Evolutionary conservation across 768 basidiomycete genomes (phyloP).

Genomic region (Kockovaella imperatae): DNA sequence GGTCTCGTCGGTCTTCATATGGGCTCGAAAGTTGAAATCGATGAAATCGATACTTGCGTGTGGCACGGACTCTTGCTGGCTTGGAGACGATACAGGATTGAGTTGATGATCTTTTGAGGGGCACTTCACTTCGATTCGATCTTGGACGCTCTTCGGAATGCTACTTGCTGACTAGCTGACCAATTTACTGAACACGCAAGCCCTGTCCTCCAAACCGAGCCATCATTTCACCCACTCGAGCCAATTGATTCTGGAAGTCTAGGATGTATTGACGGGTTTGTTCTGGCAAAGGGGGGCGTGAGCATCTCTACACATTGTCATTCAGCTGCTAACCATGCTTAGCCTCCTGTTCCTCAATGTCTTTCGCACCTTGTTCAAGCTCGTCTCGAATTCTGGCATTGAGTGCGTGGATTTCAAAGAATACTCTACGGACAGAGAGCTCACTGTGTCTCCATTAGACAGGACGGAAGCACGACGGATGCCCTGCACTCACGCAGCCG

Average conservation of each 20-base stretch:
- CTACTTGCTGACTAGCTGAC: too few species aligned
- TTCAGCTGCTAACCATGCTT: constrained; percentile 34
- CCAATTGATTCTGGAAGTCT: neutral
- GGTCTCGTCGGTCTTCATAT: too few species aligned
- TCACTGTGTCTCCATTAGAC: neutral
- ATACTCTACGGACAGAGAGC: neutral
- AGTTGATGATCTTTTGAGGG: too few species aligned
- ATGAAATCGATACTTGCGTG: too few species aligned
- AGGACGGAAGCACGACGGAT: neutral
- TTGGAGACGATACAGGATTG: too few species aligned
- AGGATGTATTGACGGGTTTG: neutral
- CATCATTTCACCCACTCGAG: neutral
- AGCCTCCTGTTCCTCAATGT: constrained; percentile 19
- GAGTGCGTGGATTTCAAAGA: constrained; percentile 13
- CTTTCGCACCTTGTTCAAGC: constrained; percentile 13
- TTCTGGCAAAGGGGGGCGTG: neutral
- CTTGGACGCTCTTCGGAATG: too few species aligned
- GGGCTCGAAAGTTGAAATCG: too few species aligned
- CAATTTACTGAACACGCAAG: too few species aligned
- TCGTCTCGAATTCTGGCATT: constrained; percentile 9
- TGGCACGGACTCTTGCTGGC: too few species aligned
- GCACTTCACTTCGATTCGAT: too few species aligned
- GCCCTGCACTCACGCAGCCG: neutral
- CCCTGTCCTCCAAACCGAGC: too few species aligned
- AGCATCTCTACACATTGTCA: neutral